Percentiles rank a stretch among this genome's conserved stretches.
Evolutionary conservation across 2,329 filamentous ascomycete genomes (phyloP).

Genomic region (Ophiostoma piceae): DNA sequence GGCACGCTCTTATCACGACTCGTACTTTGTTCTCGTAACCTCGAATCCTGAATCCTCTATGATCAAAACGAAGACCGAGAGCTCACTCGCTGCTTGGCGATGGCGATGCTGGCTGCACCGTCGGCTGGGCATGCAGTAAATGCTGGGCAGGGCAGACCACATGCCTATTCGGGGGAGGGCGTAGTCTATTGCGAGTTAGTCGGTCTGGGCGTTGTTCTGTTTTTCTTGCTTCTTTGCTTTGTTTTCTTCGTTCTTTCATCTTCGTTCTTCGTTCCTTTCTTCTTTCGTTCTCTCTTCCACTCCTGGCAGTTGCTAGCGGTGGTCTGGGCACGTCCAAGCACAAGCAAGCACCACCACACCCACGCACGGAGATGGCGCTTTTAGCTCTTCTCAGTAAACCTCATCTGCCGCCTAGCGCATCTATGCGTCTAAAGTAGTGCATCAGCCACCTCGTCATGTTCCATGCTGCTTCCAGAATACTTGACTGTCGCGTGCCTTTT

Average conservation of each 20-base stretch:
- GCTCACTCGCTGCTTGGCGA: background rate
- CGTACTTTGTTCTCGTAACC: no score
- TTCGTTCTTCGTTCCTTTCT: background rate
- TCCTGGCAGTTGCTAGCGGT: background rate
- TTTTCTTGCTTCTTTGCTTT: background rate
- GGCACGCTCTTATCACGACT: background rate
- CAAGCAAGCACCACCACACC: no score
- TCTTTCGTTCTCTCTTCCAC: background rate
- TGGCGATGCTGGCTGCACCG: constrained; percentile 8
- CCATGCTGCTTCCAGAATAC: constrained; percentile 9
- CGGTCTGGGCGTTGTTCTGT: background rate
- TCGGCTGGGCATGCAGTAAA: constrained; percentile 3
- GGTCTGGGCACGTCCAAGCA: no score
- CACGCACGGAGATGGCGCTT: background rate
- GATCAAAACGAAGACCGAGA: background rate
- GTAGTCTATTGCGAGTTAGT: background rate
- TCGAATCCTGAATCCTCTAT: no score
- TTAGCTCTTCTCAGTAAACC: background rate
- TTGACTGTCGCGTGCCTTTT: background rate
- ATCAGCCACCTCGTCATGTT: background rate
- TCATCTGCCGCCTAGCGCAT: background rate
- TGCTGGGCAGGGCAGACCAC: constrained; percentile 6
- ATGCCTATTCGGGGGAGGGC: background rate
- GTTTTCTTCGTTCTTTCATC: background rate
- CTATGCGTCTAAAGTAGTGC: background rate